Evolutionary conservation across 2,329 filamentous ascomycete genomes (phyloP), one percentile per base, ranked within the genome.

Genomic region (Pyrenochaeta sp.): DNA sequence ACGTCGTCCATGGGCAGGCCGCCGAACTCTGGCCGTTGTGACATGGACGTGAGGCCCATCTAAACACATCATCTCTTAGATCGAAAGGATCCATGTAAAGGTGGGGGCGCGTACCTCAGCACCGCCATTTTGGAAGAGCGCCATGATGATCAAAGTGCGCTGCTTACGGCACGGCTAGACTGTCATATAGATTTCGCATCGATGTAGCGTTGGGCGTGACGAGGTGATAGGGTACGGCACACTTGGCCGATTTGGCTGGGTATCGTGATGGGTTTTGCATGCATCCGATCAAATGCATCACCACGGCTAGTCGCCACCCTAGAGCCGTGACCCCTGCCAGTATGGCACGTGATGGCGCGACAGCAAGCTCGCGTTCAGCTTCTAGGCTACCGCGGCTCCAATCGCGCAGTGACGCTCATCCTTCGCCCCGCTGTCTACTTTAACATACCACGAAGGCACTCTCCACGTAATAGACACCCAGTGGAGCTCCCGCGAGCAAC

Each of bases 101-200:
- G 54, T 48, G 56, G 49, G 35, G 39, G 47, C 11, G 45, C 67
- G 54, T 67, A 73, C 70, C 62, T 74, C 72, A 66, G 66, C 60
- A 57, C 69, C 68, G 61, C 61, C 57, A 60, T 69, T 72, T 31
- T 63, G 69, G 70, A 69, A 74, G 58, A 69, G 71, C 68, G 67
- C 70, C 71, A 72, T 73, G 66, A 61, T 60, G 54, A 56, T 44
- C 41, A 40, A 45, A 33, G 31, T 50, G 49, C 52, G 45, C 56
- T 14, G 44, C 44, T 20, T 33, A 14, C 31, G 32, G 15, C 15
- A 40, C 12, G 36, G 35, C 35, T 37, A 37, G 12, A 9, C 17
- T 37, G 35, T 15, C 15, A 7, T n/a, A 20, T 29, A 31, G 37
- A 37, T 47, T 37, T 45, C 20, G 45, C 35, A 39, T 11, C 20